Base-by-base conservation (phyloP, 768 basidiomycete species). In the Naganishia antarctica region DNA sequence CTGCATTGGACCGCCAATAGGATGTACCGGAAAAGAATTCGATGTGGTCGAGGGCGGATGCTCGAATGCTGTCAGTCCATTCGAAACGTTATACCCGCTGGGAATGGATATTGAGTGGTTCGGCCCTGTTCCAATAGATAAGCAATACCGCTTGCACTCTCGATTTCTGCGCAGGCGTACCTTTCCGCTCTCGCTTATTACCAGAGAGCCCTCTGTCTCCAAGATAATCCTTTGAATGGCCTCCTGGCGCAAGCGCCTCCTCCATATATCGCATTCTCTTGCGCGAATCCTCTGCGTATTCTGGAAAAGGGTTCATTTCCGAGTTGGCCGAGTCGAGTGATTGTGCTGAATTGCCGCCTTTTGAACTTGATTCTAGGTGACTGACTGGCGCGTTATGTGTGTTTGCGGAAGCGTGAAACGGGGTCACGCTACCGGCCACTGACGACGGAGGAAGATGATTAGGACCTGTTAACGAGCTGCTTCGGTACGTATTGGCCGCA, bases 81-180 rank as follows among this genome's bases (percentile, higher is more conserved):
- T 57, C 7, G 53, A 40, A 16, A 57, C 25, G 23, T 57, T 57
- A 29, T 40, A 37, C 21, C 34, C 37, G 34, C 53, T 29, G 7
- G 53, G 53, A 26, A 57, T 57, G 53, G 53, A 57, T 37, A 57
- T 57, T 4, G 53, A 57, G 18, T 37, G 53, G 34, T 21, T 57
- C 21, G 31, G 53, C 8, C 53, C 53, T 57, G 7, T 40, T 26
- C 23, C 18, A 25, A 32, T 18, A 40, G 3, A 34, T 15, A 51
- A n/a, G 31, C 29, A 18, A 12, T 23, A 6, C n/a, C 5, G n/a
- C 15, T 8, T 18, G n/a, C n/a, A n/a, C 34, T 6, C n/a, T 9
- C 18, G 37, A 37, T 21, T 3, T 26, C 4, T n/a, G 32, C 8
- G 6, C 21, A 11, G 5, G 6, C 51, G n/a, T 40, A 57, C 53